phyloP scores from a whole-genome alignment of 116 monocot species.

The Posidonia oceanica region DNA sequence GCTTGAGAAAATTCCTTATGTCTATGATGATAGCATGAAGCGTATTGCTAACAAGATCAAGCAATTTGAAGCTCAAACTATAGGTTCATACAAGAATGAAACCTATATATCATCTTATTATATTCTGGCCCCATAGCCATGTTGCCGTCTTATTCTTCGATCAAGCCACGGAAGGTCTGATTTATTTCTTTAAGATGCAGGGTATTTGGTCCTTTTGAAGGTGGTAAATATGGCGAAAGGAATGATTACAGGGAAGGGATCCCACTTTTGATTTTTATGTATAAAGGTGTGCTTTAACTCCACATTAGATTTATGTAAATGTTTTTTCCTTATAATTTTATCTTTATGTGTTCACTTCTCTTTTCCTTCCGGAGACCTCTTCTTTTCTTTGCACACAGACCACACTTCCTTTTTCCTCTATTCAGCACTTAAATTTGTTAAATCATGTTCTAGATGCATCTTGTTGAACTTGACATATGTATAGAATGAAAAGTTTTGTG shows the following conservation, averaged over 20 bases:
- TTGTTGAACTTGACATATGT: no score
- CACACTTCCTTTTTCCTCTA: no score
- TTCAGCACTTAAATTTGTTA: no score
- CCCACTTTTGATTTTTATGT: no score
- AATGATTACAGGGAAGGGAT: no score
- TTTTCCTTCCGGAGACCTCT: no score
- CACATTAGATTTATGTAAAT: no score
- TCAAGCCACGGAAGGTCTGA: neutral
- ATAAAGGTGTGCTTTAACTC: no score
- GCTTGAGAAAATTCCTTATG: slow-evolving; percentile 60
- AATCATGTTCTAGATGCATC: no score
- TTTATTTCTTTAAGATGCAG: neutral
- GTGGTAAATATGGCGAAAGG: neutral
- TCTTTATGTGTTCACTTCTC: no score
- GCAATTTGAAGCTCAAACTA: slow-evolving; percentile 49
- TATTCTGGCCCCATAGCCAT: neutral
- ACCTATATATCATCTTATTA: neutral
- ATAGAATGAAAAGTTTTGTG: no score
- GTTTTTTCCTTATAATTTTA: no score
- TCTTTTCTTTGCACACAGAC: neutral
- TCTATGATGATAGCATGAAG: slow-evolving; percentile 70
- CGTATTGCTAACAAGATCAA: slow-evolving; percentile 29
- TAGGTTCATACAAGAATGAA: slow-evolving; percentile 17
- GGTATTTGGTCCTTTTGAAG: neutral
- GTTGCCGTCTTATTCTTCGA: neutral